Evolutionary conservation across 2,329 filamentous ascomycete genomes (phyloP).

Genomic region (Zasmidium citrigriseum): DNA sequence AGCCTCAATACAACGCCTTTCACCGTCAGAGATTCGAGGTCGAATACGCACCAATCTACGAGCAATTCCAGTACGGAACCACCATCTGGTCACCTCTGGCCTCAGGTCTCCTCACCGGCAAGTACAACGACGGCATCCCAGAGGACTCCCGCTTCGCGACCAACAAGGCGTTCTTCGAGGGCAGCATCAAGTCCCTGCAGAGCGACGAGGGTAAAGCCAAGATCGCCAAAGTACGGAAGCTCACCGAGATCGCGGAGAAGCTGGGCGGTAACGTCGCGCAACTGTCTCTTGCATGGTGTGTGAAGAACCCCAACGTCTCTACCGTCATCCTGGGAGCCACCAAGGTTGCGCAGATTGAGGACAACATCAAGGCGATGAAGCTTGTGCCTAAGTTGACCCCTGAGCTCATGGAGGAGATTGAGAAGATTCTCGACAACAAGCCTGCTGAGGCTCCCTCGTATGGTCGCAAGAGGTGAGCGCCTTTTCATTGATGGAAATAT

Average conservation of each 20-base stretch:
- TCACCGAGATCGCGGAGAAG: slow-evolving; percentile 52
- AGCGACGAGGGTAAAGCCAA: slow-evolving; percentile 53
- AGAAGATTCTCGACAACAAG: slow-evolving; percentile 44
- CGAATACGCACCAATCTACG: slow-evolving; percentile 60
- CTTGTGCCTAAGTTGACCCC: slow-evolving; percentile 41
- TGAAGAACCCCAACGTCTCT: slow-evolving; percentile 59
- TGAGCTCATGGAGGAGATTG: slow-evolving; percentile 47
- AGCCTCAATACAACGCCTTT: slow-evolving; percentile 64
- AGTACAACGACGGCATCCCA: slow-evolving; percentile 65
- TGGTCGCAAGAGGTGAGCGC: slow-evolving; percentile 38
- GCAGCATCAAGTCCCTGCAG: slow-evolving; percentile 55
- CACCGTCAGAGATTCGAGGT: slow-evolving; percentile 63
- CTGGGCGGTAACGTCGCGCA: slow-evolving; percentile 51
- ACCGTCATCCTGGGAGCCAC: slow-evolving; percentile 59
- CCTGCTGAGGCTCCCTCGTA: slow-evolving; percentile 35
- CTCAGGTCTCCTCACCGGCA: slow-evolving; percentile 61
- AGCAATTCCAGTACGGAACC: slow-evolving; percentile 60
- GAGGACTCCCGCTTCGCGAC: slow-evolving; percentile 62
- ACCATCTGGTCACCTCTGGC: slow-evolving; percentile 59
- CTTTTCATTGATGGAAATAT: neutral
- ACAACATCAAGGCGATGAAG: slow-evolving; percentile 51
- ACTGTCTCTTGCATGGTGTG: slow-evolving; percentile 59
- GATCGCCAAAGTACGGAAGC: slow-evolving; percentile 60
- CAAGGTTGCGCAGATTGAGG: slow-evolving; percentile 49
- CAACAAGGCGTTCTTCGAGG: slow-evolving; percentile 59